Percentiles rank a stretch among this genome's conserved stretches.
These are phyloP conservation scores for Xylariaceae sp. DNA, from an alignment of 2,329 filamentous ascomycete genomes.

Conservation along the genomic window DNA sequence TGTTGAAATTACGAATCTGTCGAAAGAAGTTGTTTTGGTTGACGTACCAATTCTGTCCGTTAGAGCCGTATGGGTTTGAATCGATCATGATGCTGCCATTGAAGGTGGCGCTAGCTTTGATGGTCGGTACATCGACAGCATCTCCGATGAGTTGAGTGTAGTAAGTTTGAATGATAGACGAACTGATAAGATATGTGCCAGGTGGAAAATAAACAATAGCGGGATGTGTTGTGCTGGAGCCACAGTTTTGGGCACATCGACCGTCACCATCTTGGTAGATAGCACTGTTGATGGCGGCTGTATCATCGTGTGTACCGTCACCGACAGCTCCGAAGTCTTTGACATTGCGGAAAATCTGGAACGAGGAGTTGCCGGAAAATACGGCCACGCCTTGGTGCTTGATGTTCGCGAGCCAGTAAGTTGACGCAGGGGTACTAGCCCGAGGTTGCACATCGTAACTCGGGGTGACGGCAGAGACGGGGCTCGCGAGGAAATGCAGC, in stretches of 20 bases:
- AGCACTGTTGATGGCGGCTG: conserved; percentile 79
- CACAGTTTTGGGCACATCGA: conserved; percentile 77
- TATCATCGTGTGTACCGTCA: conserved; percentile 72
- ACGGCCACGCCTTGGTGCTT: conserved; percentile 64
- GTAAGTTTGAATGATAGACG: conserved; percentile 79
- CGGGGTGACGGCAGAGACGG: conserved; percentile 18
- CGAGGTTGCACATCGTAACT: conserved; percentile 21
- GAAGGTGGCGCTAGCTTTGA: conserved; percentile 72
- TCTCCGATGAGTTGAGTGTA: conserved; percentile 93
- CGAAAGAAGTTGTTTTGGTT: conserved; percentile 86
- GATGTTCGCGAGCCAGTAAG: conserved; percentile 71
- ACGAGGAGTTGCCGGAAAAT: conserved; percentile 52
- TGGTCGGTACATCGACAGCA: conserved; percentile 63
- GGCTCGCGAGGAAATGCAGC: conserved; percentile 24
- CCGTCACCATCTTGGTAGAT: conserved; percentile 61
- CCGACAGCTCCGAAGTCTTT: conserved; percentile 71
- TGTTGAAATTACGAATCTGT: conserved; percentile 75
- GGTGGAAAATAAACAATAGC: conserved; percentile 89
- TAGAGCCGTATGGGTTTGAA: conserved; percentile 68
- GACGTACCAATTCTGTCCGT: conserved; percentile 63
- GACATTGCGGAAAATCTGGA: conserved; percentile 74
- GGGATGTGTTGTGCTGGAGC: conserved; percentile 78
- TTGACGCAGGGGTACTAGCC: conserved; percentile 34
- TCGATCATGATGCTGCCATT: conserved; percentile 85
- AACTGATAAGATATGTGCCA: conserved; percentile 78